Base-by-base conservation (phyloP, 1,284 basidiomycete genomes). In the Cryptococcus sp. region DNA sequence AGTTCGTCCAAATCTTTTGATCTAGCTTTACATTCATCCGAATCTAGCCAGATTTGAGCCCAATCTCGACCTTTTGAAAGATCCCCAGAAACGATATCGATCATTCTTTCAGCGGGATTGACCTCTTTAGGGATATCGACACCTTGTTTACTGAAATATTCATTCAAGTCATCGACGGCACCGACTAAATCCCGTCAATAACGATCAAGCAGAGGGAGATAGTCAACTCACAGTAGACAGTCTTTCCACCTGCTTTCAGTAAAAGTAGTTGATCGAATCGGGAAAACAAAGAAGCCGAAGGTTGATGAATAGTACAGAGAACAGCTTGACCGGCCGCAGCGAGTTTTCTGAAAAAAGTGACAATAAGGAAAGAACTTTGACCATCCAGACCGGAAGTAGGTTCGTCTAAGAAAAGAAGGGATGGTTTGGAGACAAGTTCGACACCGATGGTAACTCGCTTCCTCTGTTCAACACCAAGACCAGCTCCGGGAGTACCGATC, bases 241-340 rank as follows among this genome's bases (percentile, higher is more conserved):
- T 79, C 60, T 79, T 72, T 3, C 80, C 80, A 13, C 80, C 80
- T 10, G 60, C 56, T 37, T 74, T 69, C 42, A 79, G 62, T 11
- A 80, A 67, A 5, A 82, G 72, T 14, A 83, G 66, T 30, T 79
- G 73, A 63, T 83, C 80, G 59, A 79, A 78, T 52, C 70, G 70
- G 58, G 78, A 55, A 46, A 73, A 73, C 3, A 73, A 55, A 1
- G 59, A 63, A 10, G 64, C 69, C 23, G 60, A 62, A 8, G 71
- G 71, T 50, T 73, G 71, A 54, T 73, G 71, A 33, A 73, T 68
- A 2, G 67, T 69, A 53, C 65, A 68, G 3, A 71, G 49, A 11
- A 68, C 66, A 33, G 69, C 74, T 76, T 84, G 84, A 15, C 90
- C 90, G 56, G 83, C 84, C 62, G 88, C 82, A 5, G 90, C 88